Base-by-base conservation (phyloP, 169 alveolate species). In the Plasmodium gaboni region DNA sequence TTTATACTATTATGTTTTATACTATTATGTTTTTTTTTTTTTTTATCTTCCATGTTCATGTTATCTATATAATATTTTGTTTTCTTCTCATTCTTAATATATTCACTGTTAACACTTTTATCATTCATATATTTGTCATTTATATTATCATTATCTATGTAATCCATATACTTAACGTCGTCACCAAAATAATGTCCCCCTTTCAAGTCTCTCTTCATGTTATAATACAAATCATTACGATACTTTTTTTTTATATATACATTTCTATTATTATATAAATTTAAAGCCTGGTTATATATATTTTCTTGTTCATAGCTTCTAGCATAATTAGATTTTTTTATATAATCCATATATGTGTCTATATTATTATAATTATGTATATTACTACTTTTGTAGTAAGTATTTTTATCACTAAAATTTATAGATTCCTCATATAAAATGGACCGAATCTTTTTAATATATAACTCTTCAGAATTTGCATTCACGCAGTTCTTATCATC, bases 221-320 rank as follows among this genome's bases (percentile, higher is more conserved):
- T 53, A 9, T 44, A 51, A 44, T 59, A 78, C 9, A 50, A 64
- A 12, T 63, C 71, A 51, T 78, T 78, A n/a, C 24, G 19, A 59
- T 78, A 78, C 44, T 12, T 67, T 59, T 78, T 78, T 60, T 69
- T 15, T 55, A 38, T 78, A 38, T 78, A 78, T 46, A 13, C 24
- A 55, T 78, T 78, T 48, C 89, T 32, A 24, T 78, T 78, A 19
- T 44, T 78, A 13, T 78, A 78, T 19, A 78, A n/a, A 44, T 57
- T 64, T 17, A 78, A 59, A 57, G 89, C 89, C 28, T 78, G 71
- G 13, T 63, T 78, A 19, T 78, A 78, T 26, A 78, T 78, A 55
- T 64, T 78, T 59, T 78, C 89, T 24, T 78, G 89, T 24, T 78
- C 89, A 8, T 78, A 78, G n/a, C 78, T 78, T 59, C 89, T 78